Evolutionary conservation across 257 asterid genomes (phyloP), one percentile per base, ranked within the genome.

Genomic region (Paraleonurus japonicus): DNA sequence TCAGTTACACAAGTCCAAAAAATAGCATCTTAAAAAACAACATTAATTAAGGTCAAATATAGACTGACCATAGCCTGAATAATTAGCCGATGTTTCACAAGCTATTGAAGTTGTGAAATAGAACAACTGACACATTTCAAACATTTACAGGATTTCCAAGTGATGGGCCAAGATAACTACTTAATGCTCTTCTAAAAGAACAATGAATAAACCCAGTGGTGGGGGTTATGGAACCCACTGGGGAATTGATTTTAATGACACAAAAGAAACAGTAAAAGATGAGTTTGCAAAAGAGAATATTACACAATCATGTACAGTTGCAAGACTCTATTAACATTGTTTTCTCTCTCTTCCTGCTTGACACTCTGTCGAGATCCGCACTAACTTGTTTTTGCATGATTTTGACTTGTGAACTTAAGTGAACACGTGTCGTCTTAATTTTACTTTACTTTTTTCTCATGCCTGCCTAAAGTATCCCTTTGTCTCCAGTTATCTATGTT

Each of bases 171-270:
- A 33, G 5, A 23, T 20, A 26, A 41, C 23, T 28, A 60, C 47
- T 28, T 60, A 6, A 61, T 7, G 27, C 67, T 30, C 7, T 33
- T 20, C 45, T 16, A 33, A 17, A 32, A 9, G n/a, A 61, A 16
- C n/a, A 32, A 32, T 32, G 4, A 61, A 61, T 33, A 61, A 61
- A 61, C 47, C 47, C 70, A 15, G 15, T 65, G 70, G 19, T 41
- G 33, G 27, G 20, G 16, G 15, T 24, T 19, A 65, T 3, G 3
- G 20, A 35, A 11, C 1, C 54, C 69, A 11, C 11, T 11, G 1
- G 22, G 53, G 8, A 19, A 35, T 62, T 26, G 23, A 19, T 62
- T 35, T 11, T 19, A 37, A 33, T 19, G 53, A 35, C 13, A n/a
- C 27, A 32, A 32, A 8, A 20, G 13, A 9, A 61, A 62, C 27